phyloP scores from a whole-genome alignment of 2,329 filamentous ascomycete species.

The Sporothrix euskadiensis region DNA sequence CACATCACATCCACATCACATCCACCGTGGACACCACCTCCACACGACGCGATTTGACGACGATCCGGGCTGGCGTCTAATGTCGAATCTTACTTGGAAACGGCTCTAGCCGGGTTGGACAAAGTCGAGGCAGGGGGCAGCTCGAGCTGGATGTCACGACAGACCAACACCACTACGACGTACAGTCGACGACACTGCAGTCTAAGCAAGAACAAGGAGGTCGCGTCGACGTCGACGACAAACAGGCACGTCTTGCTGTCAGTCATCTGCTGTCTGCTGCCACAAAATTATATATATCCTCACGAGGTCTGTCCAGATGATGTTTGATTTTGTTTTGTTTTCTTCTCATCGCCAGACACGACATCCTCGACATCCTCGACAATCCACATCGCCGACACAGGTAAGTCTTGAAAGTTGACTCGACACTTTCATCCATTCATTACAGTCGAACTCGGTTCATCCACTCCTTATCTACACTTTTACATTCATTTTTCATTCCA shows the following conservation, averaged over 20 bases:
- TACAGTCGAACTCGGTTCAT: neutral
- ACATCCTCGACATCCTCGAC: neutral
- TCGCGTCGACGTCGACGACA: neutral
- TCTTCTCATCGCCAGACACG: neutral
- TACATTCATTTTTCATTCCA: neutral
- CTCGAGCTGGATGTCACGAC: neutral
- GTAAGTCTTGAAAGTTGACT: slow-evolving; percentile 24
- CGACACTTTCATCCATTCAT: slow-evolving; percentile 25
- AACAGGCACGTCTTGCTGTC: neutral
- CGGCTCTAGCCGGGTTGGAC: slow-evolving; percentile 19
- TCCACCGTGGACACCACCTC: neutral
- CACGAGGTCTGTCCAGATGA: neutral
- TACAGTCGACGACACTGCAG: neutral
- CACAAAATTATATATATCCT: slow-evolving; percentile 17
- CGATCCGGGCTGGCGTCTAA: neutral
- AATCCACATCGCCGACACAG: neutral
- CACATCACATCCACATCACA: neutral
- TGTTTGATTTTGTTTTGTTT: neutral
- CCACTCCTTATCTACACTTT: neutral
- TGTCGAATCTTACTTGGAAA: slow-evolving; percentile 15
- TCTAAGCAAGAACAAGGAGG: neutral
- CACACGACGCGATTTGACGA: neutral
- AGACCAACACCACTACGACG: neutral
- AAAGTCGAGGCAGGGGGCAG: neutral
- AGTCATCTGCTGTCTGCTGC: no score